phyloP scores from a whole-genome alignment of 345 rosid genomes.

The Salix viminalis region DNA sequence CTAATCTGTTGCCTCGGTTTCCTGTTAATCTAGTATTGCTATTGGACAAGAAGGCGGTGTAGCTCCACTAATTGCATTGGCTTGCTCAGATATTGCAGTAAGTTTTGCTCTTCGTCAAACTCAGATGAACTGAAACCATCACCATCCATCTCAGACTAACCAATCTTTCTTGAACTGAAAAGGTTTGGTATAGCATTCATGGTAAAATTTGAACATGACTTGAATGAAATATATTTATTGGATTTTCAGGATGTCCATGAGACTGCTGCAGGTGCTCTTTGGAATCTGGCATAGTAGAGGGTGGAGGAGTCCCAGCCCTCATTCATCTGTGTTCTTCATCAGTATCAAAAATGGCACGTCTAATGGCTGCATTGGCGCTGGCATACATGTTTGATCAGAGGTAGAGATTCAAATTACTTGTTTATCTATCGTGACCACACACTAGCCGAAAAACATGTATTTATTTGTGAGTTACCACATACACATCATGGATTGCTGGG shows the following conservation, averaged over 20 bases:
- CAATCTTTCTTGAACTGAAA: neutral
- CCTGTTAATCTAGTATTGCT: slow-evolving; percentile 27
- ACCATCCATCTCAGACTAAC: neutral
- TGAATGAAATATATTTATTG: neutral
- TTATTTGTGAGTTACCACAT: neutral
- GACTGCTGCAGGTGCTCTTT: slow-evolving; percentile 48
- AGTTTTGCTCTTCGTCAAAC: slow-evolving; percentile 6
- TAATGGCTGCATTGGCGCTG: slow-evolving; percentile 42
- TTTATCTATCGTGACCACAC: neutral
- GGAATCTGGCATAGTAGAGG: slow-evolving; percentile 42
- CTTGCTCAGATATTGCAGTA: slow-evolving; percentile 30
- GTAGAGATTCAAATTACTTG: slow-evolving; percentile 8
- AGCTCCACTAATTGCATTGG: slow-evolving; percentile 35
- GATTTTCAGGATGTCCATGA: slow-evolving; percentile 44
- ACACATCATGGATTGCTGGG: too few species aligned
- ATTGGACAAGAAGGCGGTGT: slow-evolving; percentile 42
- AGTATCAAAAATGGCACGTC: slow-evolving; percentile 38
- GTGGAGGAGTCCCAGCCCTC: slow-evolving; percentile 37
- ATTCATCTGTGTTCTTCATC: slow-evolving; percentile 35
- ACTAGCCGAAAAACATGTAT: neutral
- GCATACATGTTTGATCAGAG: slow-evolving; percentile 38
- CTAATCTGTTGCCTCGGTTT: neutral
- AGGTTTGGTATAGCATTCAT: neutral
- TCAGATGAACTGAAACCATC: slow-evolving; percentile 2
- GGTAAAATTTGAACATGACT: neutral